A percentile compares a stretch with the other conserved stretches of the same genome.
Conservation (phyloP, 345 rosid genomes). For the Brassica nigra region DNA sequence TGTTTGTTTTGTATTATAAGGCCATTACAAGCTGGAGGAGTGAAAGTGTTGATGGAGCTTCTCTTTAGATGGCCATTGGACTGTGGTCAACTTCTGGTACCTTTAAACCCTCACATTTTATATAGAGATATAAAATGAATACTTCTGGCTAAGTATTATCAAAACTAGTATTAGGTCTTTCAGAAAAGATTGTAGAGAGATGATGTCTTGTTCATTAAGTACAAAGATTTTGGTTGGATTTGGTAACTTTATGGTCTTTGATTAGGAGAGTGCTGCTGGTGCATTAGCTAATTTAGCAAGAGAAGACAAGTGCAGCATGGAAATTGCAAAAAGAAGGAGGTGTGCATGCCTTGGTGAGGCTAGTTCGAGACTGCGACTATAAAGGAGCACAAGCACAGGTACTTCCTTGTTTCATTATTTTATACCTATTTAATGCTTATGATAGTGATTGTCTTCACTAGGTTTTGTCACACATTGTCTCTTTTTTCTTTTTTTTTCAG, state of each 20-base stretch:
- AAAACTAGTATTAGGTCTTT: not conserved
- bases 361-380: slow-evolving; percentile 67
- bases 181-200: not conserved
- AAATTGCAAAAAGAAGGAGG: slow-evolving; percentile 75
- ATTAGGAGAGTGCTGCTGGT: slow-evolving; percentile 85
- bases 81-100: slow-evolving; percentile 73
- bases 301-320: slow-evolving; percentile 73
- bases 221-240: slow-evolving; percentile 1
- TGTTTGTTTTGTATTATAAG: slow-evolving; percentile 23
- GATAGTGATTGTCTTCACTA: not conserved
- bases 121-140: not conserved
- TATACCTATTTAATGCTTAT: slow-evolving; percentile 5
- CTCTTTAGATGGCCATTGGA: slow-evolving; percentile 71
- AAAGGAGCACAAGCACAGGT: slow-evolving; percentile 88
- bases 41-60: slow-evolving; percentile 52
- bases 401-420: not conserved
- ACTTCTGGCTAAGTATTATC: not conserved
- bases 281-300: slow-evolving; percentile 85
- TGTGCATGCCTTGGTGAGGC: slow-evolving; percentile 75
- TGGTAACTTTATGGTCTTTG: not conserved
- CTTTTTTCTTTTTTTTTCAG: slow-evolving; percentile 26
- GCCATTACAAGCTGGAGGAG: too few species aligned
- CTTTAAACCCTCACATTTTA: slow-evolving; percentile 11
- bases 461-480: not conserved
- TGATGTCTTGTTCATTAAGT: not conserved